Evolutionary conservation across 495 filamentous ascomycete species (phyloP).

Genomic region (Pseudevernia furfuracea): DNA sequence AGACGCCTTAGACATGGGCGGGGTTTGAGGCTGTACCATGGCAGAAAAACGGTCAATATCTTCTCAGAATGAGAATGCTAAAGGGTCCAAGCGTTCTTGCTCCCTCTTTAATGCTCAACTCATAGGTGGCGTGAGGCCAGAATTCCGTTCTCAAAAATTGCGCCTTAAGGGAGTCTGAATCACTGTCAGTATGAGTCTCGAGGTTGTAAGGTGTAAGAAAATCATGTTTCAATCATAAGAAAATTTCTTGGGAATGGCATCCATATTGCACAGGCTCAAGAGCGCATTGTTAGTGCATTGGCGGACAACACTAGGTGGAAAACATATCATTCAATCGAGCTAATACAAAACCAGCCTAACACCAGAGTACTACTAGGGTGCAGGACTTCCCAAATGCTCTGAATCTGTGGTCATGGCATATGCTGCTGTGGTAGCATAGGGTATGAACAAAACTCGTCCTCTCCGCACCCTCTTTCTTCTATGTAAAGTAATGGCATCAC

Average conservation of each 20-base stretch:
- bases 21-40: background rate
- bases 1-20: background rate
- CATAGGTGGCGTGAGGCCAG: background rate
- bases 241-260: background rate
- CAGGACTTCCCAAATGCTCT: background rate
- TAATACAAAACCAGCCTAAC: slow-evolving; percentile 4
- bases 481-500: slow-evolving; percentile 2
- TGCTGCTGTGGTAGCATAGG: background rate
- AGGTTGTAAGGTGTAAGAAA: background rate
- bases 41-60: background rate
- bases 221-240: no score
- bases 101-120: background rate
- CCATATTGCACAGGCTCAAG: background rate
- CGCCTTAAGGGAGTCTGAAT: background rate
- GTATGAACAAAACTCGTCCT: background rate
- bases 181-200: background rate
- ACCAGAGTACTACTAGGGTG: background rate
- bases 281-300: background rate
- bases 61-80: background rate
- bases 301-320: background rate
- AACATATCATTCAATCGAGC: slow-evolving; percentile 13
- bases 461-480: background rate
- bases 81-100: background rate
- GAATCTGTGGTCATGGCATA: background rate
- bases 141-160: background rate